Conservation (phyloP, 768 basidiomycete species). For the Tulasnella sp. region DNA sequence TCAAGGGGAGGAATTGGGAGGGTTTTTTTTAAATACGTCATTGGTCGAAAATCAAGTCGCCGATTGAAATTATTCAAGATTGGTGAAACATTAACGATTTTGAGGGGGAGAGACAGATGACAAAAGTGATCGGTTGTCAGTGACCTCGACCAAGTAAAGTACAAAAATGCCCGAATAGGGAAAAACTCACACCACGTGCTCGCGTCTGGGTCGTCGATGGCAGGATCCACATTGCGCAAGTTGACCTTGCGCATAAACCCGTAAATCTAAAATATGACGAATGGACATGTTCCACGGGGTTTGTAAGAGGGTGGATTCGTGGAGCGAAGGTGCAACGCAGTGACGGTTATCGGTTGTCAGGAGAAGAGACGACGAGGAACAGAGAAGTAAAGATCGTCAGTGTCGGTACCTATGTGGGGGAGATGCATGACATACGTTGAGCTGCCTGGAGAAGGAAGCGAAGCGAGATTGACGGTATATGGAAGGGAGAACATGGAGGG, state of each 20-base stretch:
- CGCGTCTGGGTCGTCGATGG: slow-evolving; percentile 90
- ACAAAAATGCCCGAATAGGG: too few species aligned
- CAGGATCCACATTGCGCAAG: slow-evolving; percentile 87
- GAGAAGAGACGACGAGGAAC: slow-evolving; percentile 21
- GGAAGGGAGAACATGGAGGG: slow-evolving; percentile 84
- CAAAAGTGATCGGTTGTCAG: too few species aligned
- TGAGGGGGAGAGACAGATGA: too few species aligned
- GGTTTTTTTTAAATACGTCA: too few species aligned
- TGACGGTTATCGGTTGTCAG: neutral
- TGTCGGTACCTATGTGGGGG: too few species aligned
- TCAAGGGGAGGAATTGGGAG: slow-evolving; percentile 17
- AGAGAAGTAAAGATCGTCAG: neutral
- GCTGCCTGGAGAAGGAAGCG: slow-evolving; percentile 93
- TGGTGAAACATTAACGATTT: too few species aligned
- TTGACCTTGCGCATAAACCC: slow-evolving; percentile 98
- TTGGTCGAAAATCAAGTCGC: too few species aligned
- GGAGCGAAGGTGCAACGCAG: neutral
- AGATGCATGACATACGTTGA: slow-evolving; percentile 56
- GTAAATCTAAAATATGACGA: slow-evolving; percentile 60
- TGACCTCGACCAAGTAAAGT: too few species aligned
- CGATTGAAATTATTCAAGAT: too few species aligned
- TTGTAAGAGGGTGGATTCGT: too few species aligned
- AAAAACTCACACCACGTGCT: slow-evolving; percentile 85
- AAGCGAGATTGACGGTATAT: slow-evolving; percentile 95
- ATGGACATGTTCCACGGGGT: slow-evolving; percentile 1